Base-by-base conservation (phyloP, 163 green algal genomes). In the Chlorella variabilis region DNA sequence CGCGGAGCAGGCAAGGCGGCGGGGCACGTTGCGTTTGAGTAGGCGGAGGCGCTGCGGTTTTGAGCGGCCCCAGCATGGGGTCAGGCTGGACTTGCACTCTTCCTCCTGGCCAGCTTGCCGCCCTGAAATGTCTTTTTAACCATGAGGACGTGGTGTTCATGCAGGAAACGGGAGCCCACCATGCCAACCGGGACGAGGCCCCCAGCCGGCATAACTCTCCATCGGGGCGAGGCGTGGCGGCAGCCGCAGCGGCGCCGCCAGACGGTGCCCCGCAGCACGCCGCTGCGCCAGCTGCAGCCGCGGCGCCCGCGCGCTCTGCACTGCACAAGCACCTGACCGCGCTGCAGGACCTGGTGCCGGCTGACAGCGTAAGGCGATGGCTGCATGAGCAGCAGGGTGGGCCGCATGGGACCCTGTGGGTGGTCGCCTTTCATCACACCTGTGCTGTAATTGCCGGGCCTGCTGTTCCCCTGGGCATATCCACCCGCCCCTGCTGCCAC, bases 301-400 rank as follows among this genome's bases (percentile, higher is more conserved):
- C 70, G 7, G 13, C 48, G 29, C 27, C 63, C 17, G 34, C 33
- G 2, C 65, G 38, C 8, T 51, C 65, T 21, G 38, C 38, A 1
- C 41, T 73, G 65, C 38, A 38, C 36, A 80, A 70, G 73, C 73
- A 80, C 23, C 73, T 69, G 56, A 31, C 56, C 4, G 38, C 54
- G 5, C 36, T 80, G 54, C 73, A 80, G 21, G 73, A 80, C 73
- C n/a, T 80, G 36, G 56, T 25, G 2, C 73, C 73, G 1, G 38
- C 56, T 0, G 73, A 80, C 5, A 80, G 56, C 29, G 73, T 80
- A 21, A 80, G 73, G n/a, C n/a, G n/a, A n/a, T n/a, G 54, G 54
- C 31, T 34, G 70, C 41, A 56, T 27, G 27, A 39, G 27, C 18
- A 45, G 31, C 31, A 36, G 3, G 11, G 6, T 69, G 59, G 59